phyloP scores from a whole-genome alignment of 2,329 filamentous ascomycete species.

The Aspergillus proliferans region DNA sequence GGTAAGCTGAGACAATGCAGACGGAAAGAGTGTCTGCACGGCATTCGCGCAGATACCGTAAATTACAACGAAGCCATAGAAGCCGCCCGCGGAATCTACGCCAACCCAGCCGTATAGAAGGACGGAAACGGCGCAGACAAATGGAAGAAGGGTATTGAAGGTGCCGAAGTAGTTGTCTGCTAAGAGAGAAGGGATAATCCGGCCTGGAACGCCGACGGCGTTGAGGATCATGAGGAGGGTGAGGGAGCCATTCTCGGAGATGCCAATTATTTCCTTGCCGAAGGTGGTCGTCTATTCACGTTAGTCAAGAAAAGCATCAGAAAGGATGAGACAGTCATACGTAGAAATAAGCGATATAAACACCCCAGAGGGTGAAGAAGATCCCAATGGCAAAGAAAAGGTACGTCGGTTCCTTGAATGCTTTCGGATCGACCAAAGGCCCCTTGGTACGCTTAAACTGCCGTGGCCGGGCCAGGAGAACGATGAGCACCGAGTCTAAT shows the following conservation, averaged over 20 bases:
- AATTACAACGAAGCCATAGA: conserved; percentile 41
- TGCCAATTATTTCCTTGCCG: conserved; percentile 30
- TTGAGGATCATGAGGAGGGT: conserved; percentile 54
- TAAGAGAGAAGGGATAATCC: conserved; percentile 48
- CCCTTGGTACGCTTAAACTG: conserved; percentile 26
- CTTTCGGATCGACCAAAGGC: conserved; percentile 48
- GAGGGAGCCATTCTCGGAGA: conserved; percentile 44
- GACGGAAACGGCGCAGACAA: conserved; percentile 39
- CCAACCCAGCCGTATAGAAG: conserved; percentile 53
- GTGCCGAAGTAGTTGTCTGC: conserved; percentile 51
- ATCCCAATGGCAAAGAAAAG: conserved; percentile 43
- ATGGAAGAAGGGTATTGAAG: conserved; percentile 51
- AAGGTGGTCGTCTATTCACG: not conserved
- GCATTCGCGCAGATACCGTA: conserved; percentile 42
- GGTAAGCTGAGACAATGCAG: conserved; percentile 38
- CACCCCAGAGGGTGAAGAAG: conserved; percentile 43
- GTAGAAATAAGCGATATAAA: conserved; percentile 50
- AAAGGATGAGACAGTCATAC: not conserved
- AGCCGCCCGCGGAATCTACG: conserved; percentile 34
- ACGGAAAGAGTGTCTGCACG: conserved; percentile 42
- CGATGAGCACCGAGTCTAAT: conserved; percentile 21
- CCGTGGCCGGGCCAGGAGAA: conserved; percentile 35
- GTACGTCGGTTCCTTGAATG: conserved; percentile 55
- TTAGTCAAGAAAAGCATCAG: too few relatives aligned
- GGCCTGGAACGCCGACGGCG: conserved; percentile 50